phyloP scores from a whole-genome alignment of 495 filamentous ascomycete genomes.

The Talaromyces trachyspermus region DNA sequence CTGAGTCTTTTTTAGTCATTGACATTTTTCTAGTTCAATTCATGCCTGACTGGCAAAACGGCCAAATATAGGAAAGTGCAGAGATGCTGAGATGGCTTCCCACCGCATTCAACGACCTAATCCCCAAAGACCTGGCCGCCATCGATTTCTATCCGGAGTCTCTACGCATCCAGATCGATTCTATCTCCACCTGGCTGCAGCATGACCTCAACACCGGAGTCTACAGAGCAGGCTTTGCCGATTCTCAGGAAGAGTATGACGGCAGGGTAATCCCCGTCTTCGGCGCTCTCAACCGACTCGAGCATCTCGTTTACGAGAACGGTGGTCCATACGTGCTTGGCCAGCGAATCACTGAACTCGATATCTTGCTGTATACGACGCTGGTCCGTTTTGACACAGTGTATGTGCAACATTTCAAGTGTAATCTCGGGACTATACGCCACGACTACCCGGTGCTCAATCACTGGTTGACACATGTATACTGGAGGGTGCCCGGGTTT shows the following conservation, averaged over 20 bases:
- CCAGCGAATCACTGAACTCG: conserved; percentile 39
- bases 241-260: conserved; percentile 40
- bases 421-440: conserved; percentile 46
- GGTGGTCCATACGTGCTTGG: conserved; percentile 43
- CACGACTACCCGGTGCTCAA: conserved; percentile 44
- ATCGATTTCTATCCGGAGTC: conserved; percentile 40
- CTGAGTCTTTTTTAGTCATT: too few relatives aligned
- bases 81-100: conserved; percentile 47
- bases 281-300: conserved; percentile 44
- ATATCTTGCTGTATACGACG: conserved; percentile 43
- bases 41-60: too few relatives aligned
- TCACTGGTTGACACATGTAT: conserved; percentile 46
- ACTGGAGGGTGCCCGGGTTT: conserved; percentile 42
- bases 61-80: conserved; percentile 40
- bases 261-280: conserved; percentile 38
- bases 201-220: conserved; percentile 42
- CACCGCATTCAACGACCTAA: conserved; percentile 36
- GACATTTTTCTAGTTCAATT: too few relatives aligned
- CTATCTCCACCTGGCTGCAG: conserved; percentile 37
- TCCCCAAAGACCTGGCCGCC: conserved; percentile 19
- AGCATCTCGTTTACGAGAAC: conserved; percentile 33
- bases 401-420: conserved; percentile 53
- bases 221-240: conserved; percentile 49
- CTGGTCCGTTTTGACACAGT: conserved; percentile 43
- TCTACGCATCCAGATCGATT: conserved; percentile 36